Conservation (phyloP, 75 land plant genomes). For the Pseudotsuga menziesii region DNA sequence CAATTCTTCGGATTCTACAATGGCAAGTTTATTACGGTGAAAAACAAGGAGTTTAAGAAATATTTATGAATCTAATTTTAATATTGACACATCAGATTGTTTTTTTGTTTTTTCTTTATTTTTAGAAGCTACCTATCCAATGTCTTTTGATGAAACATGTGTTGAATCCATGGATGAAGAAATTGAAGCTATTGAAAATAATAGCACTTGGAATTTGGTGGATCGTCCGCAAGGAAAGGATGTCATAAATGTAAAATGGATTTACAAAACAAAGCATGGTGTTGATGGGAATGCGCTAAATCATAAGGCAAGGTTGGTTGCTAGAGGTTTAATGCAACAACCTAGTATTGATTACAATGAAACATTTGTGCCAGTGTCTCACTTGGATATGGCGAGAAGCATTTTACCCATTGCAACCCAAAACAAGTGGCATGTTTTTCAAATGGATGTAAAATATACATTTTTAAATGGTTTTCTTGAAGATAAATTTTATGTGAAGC, state of each 20-base stretch:
- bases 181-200: slow-evolving; percentile 12
- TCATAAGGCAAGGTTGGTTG: slow-evolving; percentile 6
- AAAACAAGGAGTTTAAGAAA: no score
- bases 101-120: no score
- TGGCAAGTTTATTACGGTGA: not conserved
- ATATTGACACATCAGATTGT: not conserved
- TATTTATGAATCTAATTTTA: no score
- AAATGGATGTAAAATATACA: no score
- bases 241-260: not conserved
- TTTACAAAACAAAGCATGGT: not conserved
- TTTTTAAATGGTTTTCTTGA: no score
- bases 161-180: slow-evolving; percentile 8
- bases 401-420: not conserved
- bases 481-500: no score
- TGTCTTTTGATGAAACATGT: not conserved
- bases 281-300: not conserved
- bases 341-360: not conserved
- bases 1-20: not conserved
- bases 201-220: slow-evolving; percentile 23
- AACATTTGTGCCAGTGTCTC: not conserved
- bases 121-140: no score
- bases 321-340: not conserved
- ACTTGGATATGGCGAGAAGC: not conserved
- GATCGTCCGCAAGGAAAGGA: slow-evolving; percentile 7
- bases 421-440: no score